Evolutionary conservation across 352 stramenopile genomes (phyloP), one percentile per base, ranked within the genome.

Genomic region (Phytopythium litorale): DNA sequence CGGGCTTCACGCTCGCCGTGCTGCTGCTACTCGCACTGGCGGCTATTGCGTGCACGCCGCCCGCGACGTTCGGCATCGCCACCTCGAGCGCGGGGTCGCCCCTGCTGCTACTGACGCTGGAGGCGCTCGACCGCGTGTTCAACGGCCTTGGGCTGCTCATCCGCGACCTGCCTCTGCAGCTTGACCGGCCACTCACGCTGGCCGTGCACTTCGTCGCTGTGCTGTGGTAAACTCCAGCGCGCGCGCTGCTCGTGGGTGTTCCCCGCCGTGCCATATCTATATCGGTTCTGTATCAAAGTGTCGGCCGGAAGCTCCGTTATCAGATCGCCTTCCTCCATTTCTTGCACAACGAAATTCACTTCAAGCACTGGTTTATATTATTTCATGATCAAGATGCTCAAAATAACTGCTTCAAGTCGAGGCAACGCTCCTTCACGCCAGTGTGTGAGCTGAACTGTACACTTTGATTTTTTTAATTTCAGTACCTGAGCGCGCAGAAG

Each of bases 401-500:
- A 25, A 46, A 33, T 7, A 13, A 40, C 37, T 58, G 33, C n/a
- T 30, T 11, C 35, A 40, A 40, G 12, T 15, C 4, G 1, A 40
- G 35, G 2, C 2, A 16, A 16, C 25, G 3, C 25, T 40, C 12
- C 35, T 40, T 40, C 16, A 40, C 38, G 38, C n/a, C 8, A 21
- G 16, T 23, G 13, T 8, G n/a, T 55, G n/a, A n/a, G 21, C 15
- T 15, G 18, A 45, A 18, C 32, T 45, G 19, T 32, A 46, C 16
- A 13, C 23, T 5, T 45, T 11, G 6, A n/a, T 45, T 8, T 21
- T 18, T 16, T 30, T 37, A 56, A 53, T 40, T 76, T 54, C 92
- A 98, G 60, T 98, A 98, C 64, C 91, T 82, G 43, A 98, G 79
- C 25, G 91, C 97, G 42, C 94, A 78, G 65, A 98, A 98, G 57